phyloP scores from a whole-genome alignment of 176 grass and related monocot species.

The Dactylis glomerata region DNA sequence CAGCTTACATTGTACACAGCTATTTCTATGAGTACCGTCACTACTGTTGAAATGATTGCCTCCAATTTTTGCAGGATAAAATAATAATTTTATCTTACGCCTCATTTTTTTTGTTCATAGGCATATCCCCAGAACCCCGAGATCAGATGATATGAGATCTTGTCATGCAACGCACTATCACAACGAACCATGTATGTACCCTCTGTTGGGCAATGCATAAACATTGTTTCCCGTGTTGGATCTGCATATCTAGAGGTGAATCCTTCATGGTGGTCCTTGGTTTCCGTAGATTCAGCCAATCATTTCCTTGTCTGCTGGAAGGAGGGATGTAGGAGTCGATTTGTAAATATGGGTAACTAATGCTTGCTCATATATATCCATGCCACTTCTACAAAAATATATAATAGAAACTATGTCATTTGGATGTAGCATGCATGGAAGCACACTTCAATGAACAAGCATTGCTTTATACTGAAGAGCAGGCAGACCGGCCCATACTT shows the following conservation, averaged over 20 bases:
- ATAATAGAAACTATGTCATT: background rate
- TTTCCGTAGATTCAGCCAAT: conserved; percentile 42
- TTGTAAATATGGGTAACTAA: conserved; percentile 10
- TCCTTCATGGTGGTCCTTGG: conserved; percentile 32
- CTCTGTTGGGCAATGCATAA: conserved; percentile 46
- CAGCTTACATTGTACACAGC: conserved; percentile 41
- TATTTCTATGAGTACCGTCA: conserved; percentile 32
- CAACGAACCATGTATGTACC: conserved; percentile 22
- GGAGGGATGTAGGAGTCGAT: background rate
- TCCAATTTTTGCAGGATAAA: conserved; percentile 30
- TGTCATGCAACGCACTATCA: conserved; percentile 39
- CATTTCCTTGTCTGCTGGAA: conserved; percentile 29
- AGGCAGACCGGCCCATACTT: conserved; percentile 10
- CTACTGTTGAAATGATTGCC: conserved; percentile 40
- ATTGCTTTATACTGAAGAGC: background rate
- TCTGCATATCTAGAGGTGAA: conserved; percentile 45
- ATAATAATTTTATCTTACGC: background rate
- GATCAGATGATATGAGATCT: conserved; percentile 33
- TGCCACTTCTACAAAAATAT: background rate
- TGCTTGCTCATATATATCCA: conserved; percentile 30
- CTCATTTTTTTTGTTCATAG: background rate
- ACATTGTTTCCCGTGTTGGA: conserved; percentile 52
- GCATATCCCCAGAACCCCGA: conserved; percentile 17
- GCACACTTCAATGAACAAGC: background rate
- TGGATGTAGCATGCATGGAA: conserved; percentile 28